Base-by-base conservation (phyloP, 371 early-diverging fungal species). In the Mortierella sp. region DNA sequence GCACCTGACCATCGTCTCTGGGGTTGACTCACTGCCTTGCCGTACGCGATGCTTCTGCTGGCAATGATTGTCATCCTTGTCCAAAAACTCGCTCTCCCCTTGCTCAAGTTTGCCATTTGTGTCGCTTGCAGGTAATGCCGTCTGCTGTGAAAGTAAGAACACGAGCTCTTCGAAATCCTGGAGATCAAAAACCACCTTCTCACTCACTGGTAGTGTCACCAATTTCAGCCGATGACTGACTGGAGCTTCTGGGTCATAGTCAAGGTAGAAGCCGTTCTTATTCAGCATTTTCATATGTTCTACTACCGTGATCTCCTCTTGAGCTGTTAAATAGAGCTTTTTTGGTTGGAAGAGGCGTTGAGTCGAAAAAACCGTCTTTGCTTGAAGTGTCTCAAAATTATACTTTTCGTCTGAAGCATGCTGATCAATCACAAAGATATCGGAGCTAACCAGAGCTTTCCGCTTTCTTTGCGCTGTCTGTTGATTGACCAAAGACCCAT, bases 391-490 rank as follows among this genome's bases (percentile, higher is more conserved):
- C 84, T 99, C 99, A 88, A 94, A 99, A 76, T 97, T 97, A 83
- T 89, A 96, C 84, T 98, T 99, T 86, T 99, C 99, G 84, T 99
- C 99, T 10, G 97, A 92, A 6, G 99, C 99, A 83, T 99, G 99
- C 75, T 99, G 99, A 86, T 99, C 99, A 57, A 99, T 90, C 58
- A 98, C 95, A 81, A 96, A 97, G 2, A 99, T 85, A 70, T 95
- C 94, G 22, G 84, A 81, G 19, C 83, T 70, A 67, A 79, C 38
- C 38, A 74, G 64, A 10, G 15, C 58, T 11, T 48, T 52, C n/a
- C 55, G 45, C 16, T 38, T 53, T 9, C 58, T 13, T 32, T n/a
- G 19, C 4, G 55, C 22, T 55, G 33, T 21, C 28, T 4, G 19
- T 40, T 41, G 32, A 0, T 24, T 38, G 15, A 11, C 43, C 43